phyloP scores from a whole-genome alignment of 768 basidiomycete species.

The Coprinopsis strossmayeri region DNA sequence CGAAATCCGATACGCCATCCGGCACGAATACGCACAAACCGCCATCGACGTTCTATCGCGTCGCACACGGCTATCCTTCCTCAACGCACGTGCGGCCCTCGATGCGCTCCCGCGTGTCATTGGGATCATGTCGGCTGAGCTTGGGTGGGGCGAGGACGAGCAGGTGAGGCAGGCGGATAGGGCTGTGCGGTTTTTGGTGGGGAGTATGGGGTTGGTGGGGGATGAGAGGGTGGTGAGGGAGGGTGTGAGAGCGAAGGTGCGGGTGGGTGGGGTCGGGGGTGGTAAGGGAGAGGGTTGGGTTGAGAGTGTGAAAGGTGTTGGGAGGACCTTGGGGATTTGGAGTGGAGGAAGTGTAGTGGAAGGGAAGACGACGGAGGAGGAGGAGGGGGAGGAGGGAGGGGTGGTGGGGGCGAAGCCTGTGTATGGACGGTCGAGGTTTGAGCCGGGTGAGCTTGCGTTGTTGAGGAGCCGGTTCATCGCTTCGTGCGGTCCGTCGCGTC shows the following conservation, averaged over 20 bases:
- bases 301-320: background rate
- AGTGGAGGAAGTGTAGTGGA: slow-evolving; percentile 17
- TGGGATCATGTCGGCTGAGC: slow-evolving; percentile 85
- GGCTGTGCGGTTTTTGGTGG: slow-evolving; percentile 66
- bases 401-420: slow-evolving; percentile 12
- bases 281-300: slow-evolving; percentile 8
- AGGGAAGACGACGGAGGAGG: slow-evolving; percentile 26
- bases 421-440: slow-evolving; percentile 38
- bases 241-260: slow-evolving; percentile 20
- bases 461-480: slow-evolving; percentile 16
- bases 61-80: slow-evolving; percentile 86
- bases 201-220: slow-evolving; percentile 78
- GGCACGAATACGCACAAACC: slow-evolving; percentile 89
- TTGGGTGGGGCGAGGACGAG: slow-evolving; percentile 64
- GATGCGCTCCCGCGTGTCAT: slow-evolving; percentile 82
- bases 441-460: slow-evolving; percentile 27
- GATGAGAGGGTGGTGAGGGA: slow-evolving; percentile 28
- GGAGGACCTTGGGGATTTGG: background rate
- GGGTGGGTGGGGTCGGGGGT: slow-evolving; percentile 14
- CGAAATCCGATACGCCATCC: slow-evolving; percentile 84
- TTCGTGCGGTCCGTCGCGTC: slow-evolving; percentile 32
- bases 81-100: slow-evolving; percentile 82
- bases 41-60: slow-evolving; percentile 91
- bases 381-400: slow-evolving; percentile 5
- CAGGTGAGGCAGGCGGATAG: slow-evolving; percentile 51